Evolutionary conservation across 345 rosid genomes (phyloP).

Genomic region (Jatropha curcas): DNA sequence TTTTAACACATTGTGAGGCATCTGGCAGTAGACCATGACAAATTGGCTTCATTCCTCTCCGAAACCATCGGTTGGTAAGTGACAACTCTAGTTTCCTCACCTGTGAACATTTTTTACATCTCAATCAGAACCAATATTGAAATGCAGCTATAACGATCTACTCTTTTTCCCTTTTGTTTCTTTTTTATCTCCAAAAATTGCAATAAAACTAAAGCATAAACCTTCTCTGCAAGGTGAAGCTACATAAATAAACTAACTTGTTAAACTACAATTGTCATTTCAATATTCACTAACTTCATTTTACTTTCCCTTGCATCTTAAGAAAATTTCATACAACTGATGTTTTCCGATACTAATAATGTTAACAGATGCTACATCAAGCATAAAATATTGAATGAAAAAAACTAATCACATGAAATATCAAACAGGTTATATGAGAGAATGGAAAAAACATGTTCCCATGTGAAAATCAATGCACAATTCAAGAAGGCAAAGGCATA

Average conservation of each 20-base stretch:
- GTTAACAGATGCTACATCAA: background rate
- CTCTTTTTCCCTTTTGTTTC: background rate
- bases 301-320: conserved; percentile 2
- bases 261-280: background rate
- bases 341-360: background rate
- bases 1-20: conserved; percentile 55
- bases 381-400: no score
- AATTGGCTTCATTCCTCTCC: conserved; percentile 66
- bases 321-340: background rate
- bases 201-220: background rate
- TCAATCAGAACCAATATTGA: conserved; percentile 9
- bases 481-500: no score
- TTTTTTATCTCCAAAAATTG: background rate
- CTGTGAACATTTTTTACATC: conserved; percentile 40
- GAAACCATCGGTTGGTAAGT: conserved; percentile 58
- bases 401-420: no score
- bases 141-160: conserved; percentile 4
- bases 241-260: background rate
- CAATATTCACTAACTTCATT: background rate
- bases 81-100: conserved; percentile 78
- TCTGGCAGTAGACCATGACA: conserved; percentile 62
- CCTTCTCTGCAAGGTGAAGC: background rate
- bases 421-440: no score
- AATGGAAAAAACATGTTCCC: no score
- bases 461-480: no score